Conservation (phyloP, 352 stramenopile genomes). For the Phytophthora lateralis region DNA sequence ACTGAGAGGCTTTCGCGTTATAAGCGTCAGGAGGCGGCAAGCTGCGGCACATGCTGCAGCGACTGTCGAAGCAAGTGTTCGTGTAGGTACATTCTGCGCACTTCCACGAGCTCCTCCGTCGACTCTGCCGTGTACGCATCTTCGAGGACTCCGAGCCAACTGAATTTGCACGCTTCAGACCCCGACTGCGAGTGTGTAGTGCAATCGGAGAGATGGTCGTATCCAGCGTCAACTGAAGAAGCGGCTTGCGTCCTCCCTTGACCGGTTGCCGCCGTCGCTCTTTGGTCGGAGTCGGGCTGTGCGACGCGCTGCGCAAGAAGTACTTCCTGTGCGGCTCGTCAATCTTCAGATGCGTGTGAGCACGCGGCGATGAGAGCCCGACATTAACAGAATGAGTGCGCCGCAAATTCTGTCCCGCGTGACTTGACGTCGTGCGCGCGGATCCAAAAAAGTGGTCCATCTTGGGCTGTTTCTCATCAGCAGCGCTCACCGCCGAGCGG, state of each 20-base stretch:
- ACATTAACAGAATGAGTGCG: slow-evolving; percentile 22
- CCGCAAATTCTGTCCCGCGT: slow-evolving; percentile 24
- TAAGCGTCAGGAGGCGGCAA: slow-evolving; percentile 31
- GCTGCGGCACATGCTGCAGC: slow-evolving; percentile 72
- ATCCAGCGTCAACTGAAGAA: slow-evolving; percentile 50
- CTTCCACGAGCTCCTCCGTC: slow-evolving; percentile 49
- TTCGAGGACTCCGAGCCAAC: slow-evolving; percentile 27
- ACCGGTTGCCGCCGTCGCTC: slow-evolving; percentile 18
- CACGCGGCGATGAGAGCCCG: slow-evolving; percentile 22
- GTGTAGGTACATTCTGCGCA: slow-evolving; percentile 71
- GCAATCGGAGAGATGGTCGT: slow-evolving; percentile 34
- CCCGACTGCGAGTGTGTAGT: slow-evolving; percentile 40
- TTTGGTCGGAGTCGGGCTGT: slow-evolving; percentile 41
- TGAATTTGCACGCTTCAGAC: slow-evolving; percentile 21
- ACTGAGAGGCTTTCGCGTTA: slow-evolving; percentile 26
- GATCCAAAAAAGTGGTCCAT: slow-evolving; percentile 48
- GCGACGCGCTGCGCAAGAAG: slow-evolving; percentile 40
- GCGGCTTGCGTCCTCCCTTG: slow-evolving; percentile 31
- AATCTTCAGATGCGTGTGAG: slow-evolving; percentile 26
- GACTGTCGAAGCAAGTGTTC: slow-evolving; percentile 75
- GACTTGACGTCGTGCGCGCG: slow-evolving; percentile 22
- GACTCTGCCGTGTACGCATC: slow-evolving; percentile 44
- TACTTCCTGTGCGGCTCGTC: slow-evolving; percentile 35
- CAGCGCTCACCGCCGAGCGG: slow-evolving; percentile 24
- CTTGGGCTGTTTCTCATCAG: slow-evolving; percentile 47